Base-by-base conservation (phyloP, 306 rosid genomes). In the Gastrolobium villosum region DNA sequence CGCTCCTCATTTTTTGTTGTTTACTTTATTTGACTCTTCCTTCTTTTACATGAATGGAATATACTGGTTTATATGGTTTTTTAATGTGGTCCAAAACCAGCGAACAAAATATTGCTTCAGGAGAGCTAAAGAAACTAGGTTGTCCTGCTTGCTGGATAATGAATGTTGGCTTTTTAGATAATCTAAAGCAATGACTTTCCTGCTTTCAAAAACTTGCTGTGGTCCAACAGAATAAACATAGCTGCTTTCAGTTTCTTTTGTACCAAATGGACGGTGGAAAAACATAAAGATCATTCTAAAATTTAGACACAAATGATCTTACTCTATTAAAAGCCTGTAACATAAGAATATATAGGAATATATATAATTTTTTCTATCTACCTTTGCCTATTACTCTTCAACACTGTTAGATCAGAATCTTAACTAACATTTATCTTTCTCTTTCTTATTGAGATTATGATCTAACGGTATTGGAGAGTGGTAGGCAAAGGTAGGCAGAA, bases 221-320 rank as follows among this genome's bases (percentile, higher is more conserved):
- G 78, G 78, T 64, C 83, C 72, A 15, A 15, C 5, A 13, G 35
- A 53, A 32, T 10, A 62, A 43, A 55, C 32, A 20, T 41, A 5
- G 20, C 20, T 56, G 20, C 79, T 65, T 78, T 41, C 35, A 32
- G 79, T 64, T 40, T 76, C 60, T 86, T 65, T 65, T 82, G 35
- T 71, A 86, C 89, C 87, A 82, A 86, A 79, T 68, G 80, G 88
- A 68, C 85, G 85, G 88, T 73, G 88, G 67, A 85, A 73, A 20
- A 77, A 37, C 76, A 41, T 14, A 28, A 71, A 35, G 7, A 35
- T 20, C 54, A 49, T 44, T 65, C 48, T 44, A 4, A 35, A 52
- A 55, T 56, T 63, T 55, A 72, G 52, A 43, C 74, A 26, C 32
- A 41, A 54, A 64, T 54, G 39, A 56, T 70, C 74, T 52, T 26